These are phyloP conservation scores for Botrytis sinoallii DNA, from an alignment of 2,329 filamentous ascomycete species.

Conservation along the genomic window DNA sequence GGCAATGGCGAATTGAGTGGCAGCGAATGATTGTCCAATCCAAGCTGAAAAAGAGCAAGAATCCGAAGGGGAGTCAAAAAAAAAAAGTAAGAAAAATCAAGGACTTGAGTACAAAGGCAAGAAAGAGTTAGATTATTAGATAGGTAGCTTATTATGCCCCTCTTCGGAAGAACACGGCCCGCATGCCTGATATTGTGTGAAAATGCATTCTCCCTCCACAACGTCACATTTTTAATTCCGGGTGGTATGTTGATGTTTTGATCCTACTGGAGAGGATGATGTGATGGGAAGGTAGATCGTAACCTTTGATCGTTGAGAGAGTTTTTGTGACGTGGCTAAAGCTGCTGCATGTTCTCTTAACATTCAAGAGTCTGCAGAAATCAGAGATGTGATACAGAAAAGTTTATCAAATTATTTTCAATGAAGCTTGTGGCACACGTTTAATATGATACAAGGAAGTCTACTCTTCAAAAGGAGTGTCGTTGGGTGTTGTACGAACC, in stretches of 20 bases:
- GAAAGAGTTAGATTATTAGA: background rate
- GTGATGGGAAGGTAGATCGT: conserved; percentile 11
- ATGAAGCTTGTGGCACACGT: background rate
- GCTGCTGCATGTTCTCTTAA: conserved; percentile 13
- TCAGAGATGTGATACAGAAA: conserved; percentile 11
- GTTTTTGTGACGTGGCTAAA: conserved; percentile 20
- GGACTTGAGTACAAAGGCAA: background rate
- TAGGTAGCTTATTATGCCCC: background rate
- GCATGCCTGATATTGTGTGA: conserved; percentile 17
- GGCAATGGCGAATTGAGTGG: conserved; percentile 6
- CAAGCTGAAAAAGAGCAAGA: background rate
- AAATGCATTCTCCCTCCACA: conserved; percentile 11
- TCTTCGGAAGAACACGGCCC: conserved; percentile 18
- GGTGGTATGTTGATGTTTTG: background rate
- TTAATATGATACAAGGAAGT: background rate
- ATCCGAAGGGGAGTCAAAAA: background rate
- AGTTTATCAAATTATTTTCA: conserved; percentile 14
- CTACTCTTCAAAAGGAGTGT: background rate
- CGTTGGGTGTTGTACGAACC: conserved; percentile 11
- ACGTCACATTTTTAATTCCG: conserved; percentile 14
- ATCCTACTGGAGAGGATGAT: conserved; percentile 5
- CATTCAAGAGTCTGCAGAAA: background rate
- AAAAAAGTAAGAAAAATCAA: background rate
- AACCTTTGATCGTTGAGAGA: background rate
- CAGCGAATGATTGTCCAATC: background rate